phyloP scores from a whole-genome alignment of 345 rosid genomes.

The Kernera saxatilis region DNA sequence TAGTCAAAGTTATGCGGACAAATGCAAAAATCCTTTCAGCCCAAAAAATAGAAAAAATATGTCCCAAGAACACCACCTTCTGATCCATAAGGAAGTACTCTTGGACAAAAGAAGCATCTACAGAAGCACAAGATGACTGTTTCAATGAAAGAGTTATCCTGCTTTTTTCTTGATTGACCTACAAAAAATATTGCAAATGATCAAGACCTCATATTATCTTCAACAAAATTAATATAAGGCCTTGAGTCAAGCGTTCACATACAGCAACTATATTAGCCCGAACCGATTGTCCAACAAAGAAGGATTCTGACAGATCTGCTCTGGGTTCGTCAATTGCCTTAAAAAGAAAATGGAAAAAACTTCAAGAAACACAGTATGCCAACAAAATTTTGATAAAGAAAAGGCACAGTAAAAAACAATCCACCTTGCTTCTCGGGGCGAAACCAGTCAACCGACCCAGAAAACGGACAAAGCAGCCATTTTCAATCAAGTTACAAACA shows the following conservation, averaged over 20 bases:
- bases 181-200: conserved; percentile 14
- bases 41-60: background rate
- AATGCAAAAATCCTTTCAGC: background rate
- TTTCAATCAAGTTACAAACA: conserved; percentile 77
- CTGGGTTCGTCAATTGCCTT: conserved; percentile 70
- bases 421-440: conserved; percentile 83
- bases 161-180: conserved; percentile 67
- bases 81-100: conserved; percentile 69
- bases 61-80: conserved; percentile 45
- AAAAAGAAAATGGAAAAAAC: conserved; percentile 15
- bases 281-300: conserved; percentile 87
- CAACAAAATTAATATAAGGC: conserved; percentile 1
- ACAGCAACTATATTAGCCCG: conserved; percentile 79
- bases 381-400: background rate
- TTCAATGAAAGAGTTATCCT: conserved; percentile 77
- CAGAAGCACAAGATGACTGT: conserved; percentile 83
- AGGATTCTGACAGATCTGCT: conserved; percentile 60
- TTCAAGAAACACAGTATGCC: background rate
- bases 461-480: conserved; percentile 95
- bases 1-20: conserved; percentile 4
- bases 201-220: conserved; percentile 5
- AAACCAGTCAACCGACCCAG: conserved; percentile 95
- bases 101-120: conserved; percentile 74
- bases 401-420: background rate
- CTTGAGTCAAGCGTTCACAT: conserved; percentile 34